Percentiles rank a stretch among this genome's conserved stretches.
These are phyloP conservation scores for Pneumocystis jirovecii DNA, from an alignment of 1,139 yeast genomes.

Conservation along the genomic window DNA sequence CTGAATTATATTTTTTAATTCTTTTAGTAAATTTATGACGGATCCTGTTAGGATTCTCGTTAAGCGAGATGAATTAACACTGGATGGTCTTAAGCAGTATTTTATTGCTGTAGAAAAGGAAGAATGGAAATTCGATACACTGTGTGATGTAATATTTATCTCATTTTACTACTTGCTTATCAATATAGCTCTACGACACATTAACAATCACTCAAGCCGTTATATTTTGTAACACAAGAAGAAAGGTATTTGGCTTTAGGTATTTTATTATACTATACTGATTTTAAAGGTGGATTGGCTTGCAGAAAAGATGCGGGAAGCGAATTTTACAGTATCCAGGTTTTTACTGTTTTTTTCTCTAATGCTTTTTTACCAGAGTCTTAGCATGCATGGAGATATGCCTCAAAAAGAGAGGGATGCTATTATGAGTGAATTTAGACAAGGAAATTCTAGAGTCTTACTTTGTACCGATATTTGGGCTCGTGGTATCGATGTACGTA, in stretches of 20 bases:
- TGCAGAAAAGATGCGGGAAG: constrained; percentile 69
- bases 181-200: constrained; percentile 59
- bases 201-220: constrained; percentile 98
- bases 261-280: not conserved
- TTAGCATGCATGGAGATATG: constrained; percentile 79
- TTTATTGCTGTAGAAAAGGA: constrained; percentile 89
- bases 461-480: constrained; percentile 96
- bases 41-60: constrained; percentile 94
- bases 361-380: constrained; percentile 22
- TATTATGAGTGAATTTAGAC: constrained; percentile 97
- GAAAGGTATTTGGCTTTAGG: constrained; percentile 31
- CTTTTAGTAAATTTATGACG: constrained; percentile 92
- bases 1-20: constrained; percentile 37
- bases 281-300: constrained; percentile 58
- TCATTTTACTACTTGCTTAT: not conserved
- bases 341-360: not conserved
- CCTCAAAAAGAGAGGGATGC: constrained; percentile 94
- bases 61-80: constrained; percentile 93
- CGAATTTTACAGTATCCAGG: constrained; percentile 82
- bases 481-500: constrained; percentile 86
- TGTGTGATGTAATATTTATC: constrained; percentile 44
- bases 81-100: constrained; percentile 97
- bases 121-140: constrained; percentile 85
- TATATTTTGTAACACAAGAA: constrained; percentile 97
- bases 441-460: constrained; percentile 94